phyloP scores from a whole-genome alignment of 768 basidiomycete species.

The Naematelia encephala region DNA sequence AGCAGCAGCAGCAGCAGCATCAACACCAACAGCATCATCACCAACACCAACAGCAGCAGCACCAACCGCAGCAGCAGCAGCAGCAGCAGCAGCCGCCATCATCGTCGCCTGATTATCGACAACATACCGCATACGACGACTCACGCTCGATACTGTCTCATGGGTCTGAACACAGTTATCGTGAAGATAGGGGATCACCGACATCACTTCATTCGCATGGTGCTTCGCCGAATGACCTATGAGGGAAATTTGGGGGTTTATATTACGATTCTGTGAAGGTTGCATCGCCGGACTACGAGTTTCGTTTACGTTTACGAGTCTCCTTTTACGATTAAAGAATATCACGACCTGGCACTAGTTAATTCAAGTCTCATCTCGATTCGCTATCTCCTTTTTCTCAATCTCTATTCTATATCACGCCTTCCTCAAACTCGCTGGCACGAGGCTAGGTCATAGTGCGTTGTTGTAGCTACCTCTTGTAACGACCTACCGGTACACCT shows the following conservation, averaged over 20 bases:
- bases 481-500: not conserved
- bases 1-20: conserved; percentile 8
- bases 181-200: not conserved
- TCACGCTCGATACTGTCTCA: not conserved
- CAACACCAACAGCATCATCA: conserved; percentile 6
- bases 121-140: not conserved
- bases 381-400: no score
- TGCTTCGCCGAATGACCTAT: not conserved
- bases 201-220: not conserved
- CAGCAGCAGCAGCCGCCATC: not conserved
- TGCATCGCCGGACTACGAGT: no score
- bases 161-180: not conserved
- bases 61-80: not conserved
- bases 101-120: not conserved
- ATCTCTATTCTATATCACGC: no score
- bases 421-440: no score
- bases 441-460: no score
- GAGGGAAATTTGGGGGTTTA: no score
- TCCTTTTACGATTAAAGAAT: no score
- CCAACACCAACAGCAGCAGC: not conserved
- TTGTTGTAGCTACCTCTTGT: not conserved
- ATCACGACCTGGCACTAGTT: no score
- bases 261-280: no score
- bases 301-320: no score
- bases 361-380: no score